Base-by-base conservation (phyloP, 1,139 yeast species). In the Yamadazyma atlantica region DNA sequence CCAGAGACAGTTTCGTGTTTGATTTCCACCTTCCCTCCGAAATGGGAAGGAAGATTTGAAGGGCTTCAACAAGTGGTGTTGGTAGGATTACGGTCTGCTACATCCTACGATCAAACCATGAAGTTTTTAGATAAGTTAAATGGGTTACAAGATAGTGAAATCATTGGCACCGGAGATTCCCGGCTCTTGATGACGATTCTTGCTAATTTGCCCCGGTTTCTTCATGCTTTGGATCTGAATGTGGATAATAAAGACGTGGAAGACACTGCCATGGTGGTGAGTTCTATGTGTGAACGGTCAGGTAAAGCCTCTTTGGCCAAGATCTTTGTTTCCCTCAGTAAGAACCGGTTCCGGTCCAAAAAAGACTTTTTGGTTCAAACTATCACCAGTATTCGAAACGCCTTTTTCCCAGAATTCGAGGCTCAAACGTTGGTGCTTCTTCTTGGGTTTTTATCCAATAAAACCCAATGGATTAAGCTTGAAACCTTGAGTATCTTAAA, bases 1-100 rank as follows among this genome's bases (percentile, higher is more conserved):
- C 85, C 83, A 0, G 96, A 87, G 41, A 88, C 95, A 0, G 92
- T 89, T 2, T 78, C 85, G 15, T 83, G 95, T 58, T 69, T 90
- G 40, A 77, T 87, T 15, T 78, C 94, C 0, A 85, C 94, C 0
- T 92, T 90, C 57, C 99, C 99, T 0, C 83, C 95, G 0, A 85
- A 86, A 46, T 94, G 98, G 98, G 96, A 88, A 54, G 96, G 97
- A 1, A 75, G 82, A 39, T 92, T 90, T 57, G 92, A 84, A 52
- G 98, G 98, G 0, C 65, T 94, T 9, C 96, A 89, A 50, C 82
- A 77, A 37, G 74, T 84, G 22, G 80, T 90, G 0, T 67, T 87
- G 72, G 79, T 80, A 33, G 99, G 99, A 0, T 66, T 92, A 43
- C 67, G 96, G 37, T 89, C 97, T 0, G 70, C 90, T 1, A 76